Conservation (phyloP, 768 basidiomycete species). For the Leccinellum rugosiceps region DNA sequence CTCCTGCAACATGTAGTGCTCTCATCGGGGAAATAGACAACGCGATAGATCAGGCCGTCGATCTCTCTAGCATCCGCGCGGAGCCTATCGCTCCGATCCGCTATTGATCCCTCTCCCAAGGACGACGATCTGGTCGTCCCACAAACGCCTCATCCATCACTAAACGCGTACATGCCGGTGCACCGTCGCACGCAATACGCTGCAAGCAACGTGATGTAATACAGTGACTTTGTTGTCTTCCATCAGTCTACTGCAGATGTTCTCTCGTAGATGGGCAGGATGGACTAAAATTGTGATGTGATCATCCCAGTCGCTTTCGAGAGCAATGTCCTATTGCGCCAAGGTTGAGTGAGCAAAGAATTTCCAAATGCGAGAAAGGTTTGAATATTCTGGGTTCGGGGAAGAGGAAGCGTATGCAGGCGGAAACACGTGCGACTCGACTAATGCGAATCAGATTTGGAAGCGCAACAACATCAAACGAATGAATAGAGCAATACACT, state of each 20-base stretch:
- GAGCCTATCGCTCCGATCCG: constrained; percentile 84
- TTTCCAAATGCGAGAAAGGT: too few species aligned
- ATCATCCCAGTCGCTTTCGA: neutral
- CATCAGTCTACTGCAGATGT: neutral
- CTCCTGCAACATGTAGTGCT: constrained; percentile 39
- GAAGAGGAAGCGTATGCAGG: too few species aligned
- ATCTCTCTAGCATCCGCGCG: constrained; percentile 73
- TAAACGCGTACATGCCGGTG: neutral
- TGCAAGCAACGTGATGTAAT: neutral
- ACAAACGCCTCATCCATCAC: neutral
- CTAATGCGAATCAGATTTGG: too few species aligned
- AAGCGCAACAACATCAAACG: neutral
- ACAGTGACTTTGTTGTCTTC: neutral
- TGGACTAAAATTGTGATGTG: neutral
- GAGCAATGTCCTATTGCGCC: neutral
- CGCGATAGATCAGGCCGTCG: constrained; percentile 68
- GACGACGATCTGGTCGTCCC: neutral
- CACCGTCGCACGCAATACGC: neutral
- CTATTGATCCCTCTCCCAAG: constrained; percentile 41
- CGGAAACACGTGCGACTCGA: too few species aligned
- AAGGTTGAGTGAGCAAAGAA: neutral
- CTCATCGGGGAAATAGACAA: constrained; percentile 87
- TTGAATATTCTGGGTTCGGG: neutral
- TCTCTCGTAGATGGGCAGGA: neutral
- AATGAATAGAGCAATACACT: neutral